Evolutionary conservation across 352 stramenopile species (phyloP).

Genomic region (Pythium dissimile): DNA sequence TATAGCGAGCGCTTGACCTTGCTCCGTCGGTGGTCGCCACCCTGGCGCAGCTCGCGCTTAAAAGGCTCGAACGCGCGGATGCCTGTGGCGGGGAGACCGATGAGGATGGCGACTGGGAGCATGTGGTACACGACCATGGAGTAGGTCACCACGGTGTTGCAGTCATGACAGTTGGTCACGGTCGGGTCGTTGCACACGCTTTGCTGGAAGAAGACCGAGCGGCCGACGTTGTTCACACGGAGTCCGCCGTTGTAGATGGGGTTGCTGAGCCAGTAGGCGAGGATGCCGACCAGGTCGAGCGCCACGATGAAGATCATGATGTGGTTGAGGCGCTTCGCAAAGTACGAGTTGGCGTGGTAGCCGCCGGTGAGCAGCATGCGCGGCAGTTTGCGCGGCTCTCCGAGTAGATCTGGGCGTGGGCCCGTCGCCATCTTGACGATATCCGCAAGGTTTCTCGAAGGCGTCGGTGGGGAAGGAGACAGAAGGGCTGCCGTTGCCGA

Average conservation of each 20-base stretch:
- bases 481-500: background rate
- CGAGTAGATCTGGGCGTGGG: slow-evolving; percentile 18
- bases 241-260: slow-evolving; percentile 40
- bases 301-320: slow-evolving; percentile 39
- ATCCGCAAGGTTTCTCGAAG: slow-evolving; percentile 24
- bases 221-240: slow-evolving; percentile 35
- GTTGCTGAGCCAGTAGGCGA: slow-evolving; percentile 39
- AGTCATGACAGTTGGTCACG: slow-evolving; percentile 33
- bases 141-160: slow-evolving; percentile 62
- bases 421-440: slow-evolving; percentile 19
- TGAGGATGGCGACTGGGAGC: slow-evolving; percentile 50
- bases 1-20: slow-evolving; percentile 76
- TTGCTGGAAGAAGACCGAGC: slow-evolving; percentile 44
- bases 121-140: slow-evolving; percentile 67
- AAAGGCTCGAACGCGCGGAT: slow-evolving; percentile 72
- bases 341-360: slow-evolving; percentile 79
- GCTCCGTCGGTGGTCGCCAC: slow-evolving; percentile 25
- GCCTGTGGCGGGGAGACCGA: slow-evolving; percentile 61
- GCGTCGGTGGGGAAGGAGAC: slow-evolving; percentile 12
- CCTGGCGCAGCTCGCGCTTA: slow-evolving; percentile 29
- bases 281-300: slow-evolving; percentile 41
- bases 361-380: slow-evolving; percentile 38
- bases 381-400: slow-evolving; percentile 37
- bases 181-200: slow-evolving; percentile 24
- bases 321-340: slow-evolving; percentile 57